Evolutionary conservation across 257 asterid species (phyloP).

Genomic region (Cordia subcordata): DNA sequence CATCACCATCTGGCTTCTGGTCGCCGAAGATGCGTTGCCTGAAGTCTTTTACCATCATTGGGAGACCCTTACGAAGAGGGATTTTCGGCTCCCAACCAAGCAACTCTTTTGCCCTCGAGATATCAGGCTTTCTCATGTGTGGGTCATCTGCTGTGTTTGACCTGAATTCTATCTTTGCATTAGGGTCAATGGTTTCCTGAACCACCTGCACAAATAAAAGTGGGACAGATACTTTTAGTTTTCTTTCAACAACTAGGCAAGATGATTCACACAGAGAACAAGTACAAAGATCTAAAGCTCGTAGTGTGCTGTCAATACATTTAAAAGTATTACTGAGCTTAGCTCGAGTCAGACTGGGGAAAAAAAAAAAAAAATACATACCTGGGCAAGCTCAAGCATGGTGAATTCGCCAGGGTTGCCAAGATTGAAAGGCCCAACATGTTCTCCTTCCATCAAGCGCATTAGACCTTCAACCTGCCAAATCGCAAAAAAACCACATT

Average conservation of each 20-base stretch:
- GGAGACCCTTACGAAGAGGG: slow-evolving; percentile 75
- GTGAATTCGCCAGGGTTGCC: slow-evolving; percentile 98
- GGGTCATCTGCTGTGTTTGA: slow-evolving; percentile 98
- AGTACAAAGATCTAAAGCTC: too few species aligned
- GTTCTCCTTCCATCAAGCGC: slow-evolving; percentile 98
- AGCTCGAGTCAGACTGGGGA: too few species aligned
- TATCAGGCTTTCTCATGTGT: slow-evolving; percentile 95
- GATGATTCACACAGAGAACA: too few species aligned
- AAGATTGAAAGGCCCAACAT: slow-evolving; percentile 94
- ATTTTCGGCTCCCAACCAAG: slow-evolving; percentile 97
- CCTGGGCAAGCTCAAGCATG: slow-evolving; percentile 98
- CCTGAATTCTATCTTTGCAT: slow-evolving; percentile 75
- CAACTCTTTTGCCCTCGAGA: slow-evolving; percentile 72
- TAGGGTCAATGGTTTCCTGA: slow-evolving; percentile 88
- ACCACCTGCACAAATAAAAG: slow-evolving; percentile 53
- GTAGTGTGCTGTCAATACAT: too few species aligned
- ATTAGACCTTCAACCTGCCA: slow-evolving; percentile 85
- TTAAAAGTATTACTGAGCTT: too few species aligned
- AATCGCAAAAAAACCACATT: slow-evolving; percentile 2
- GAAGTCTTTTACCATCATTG: slow-evolving; percentile 91
- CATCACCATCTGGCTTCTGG: slow-evolving; percentile 47
- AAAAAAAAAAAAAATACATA: slow-evolving; percentile 18
- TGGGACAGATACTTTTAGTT: background rate
- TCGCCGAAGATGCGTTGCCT: slow-evolving; percentile 89
- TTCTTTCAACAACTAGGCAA: too few species aligned